Evolutionary conservation across 139 green algal species (phyloP).

Genomic region (Chlorella vulgaris): DNA sequence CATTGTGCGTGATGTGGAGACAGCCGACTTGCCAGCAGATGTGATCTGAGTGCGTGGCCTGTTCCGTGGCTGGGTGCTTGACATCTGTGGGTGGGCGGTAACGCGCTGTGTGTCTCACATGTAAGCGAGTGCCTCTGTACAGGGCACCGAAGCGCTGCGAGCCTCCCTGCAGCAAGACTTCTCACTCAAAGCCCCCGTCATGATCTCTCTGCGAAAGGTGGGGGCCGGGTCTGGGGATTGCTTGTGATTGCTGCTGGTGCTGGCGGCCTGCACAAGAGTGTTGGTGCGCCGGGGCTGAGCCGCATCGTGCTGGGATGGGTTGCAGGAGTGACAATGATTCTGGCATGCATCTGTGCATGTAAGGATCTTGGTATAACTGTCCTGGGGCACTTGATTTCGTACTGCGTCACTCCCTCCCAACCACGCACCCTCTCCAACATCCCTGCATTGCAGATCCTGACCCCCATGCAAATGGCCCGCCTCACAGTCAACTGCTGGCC

Average conservation of each 20-base stretch:
- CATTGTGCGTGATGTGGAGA: background rate
- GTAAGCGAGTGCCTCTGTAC: background rate
- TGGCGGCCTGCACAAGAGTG: too few relatives aligned
- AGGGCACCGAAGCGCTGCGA: constrained; percentile 10
- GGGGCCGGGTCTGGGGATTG: background rate
- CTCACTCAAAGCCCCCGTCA: background rate
- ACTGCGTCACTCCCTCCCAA: too few relatives aligned
- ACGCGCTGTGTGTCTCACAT: background rate
- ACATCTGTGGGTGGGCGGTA: too few relatives aligned
- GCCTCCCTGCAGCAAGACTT: constrained; percentile 11
- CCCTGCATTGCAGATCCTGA: background rate
- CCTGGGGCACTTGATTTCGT: too few relatives aligned
- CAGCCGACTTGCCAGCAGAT: background rate
- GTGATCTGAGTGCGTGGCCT: background rate
- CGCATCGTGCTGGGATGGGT: too few relatives aligned
- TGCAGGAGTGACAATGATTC: too few relatives aligned
- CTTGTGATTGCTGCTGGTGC: background rate
- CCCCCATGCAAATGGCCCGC: constrained; percentile 16
- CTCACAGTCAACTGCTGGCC: constrained; percentile 15
- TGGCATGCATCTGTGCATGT: background rate
- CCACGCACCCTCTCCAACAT: too few relatives aligned
- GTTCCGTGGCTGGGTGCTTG: background rate
- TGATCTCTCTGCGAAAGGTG: constrained; percentile 27
- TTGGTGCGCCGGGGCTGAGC: too few relatives aligned
- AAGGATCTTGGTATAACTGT: too few relatives aligned